A percentile compares a stretch with the other conserved stretches of the same genome.
Conservation (phyloP, 495 filamentous ascomycete species). For the Staphylotrichum longicolle region DNA sequence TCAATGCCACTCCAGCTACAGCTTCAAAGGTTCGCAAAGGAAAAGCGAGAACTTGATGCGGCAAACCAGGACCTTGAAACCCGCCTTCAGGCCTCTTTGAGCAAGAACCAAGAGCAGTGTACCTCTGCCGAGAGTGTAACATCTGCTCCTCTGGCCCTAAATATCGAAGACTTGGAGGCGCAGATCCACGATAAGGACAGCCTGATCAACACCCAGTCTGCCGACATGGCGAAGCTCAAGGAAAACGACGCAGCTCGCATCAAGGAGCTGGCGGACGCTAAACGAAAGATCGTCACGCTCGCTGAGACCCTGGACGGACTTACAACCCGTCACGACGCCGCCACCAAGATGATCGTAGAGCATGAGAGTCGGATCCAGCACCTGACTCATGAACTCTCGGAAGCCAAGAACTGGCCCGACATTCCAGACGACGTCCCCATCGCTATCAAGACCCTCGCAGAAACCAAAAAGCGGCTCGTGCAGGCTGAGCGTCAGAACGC, state of each 20-base stretch:
- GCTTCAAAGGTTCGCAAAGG: neutral
- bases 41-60: neutral
- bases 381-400: neutral
- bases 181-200: neutral
- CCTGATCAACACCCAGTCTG: conserved; percentile 2
- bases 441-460: neutral
- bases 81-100: neutral
- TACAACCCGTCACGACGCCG: neutral
- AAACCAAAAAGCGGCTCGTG: neutral
- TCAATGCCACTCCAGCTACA: neutral
- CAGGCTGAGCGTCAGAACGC: neutral
- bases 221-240: neutral
- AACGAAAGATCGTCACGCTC: neutral
- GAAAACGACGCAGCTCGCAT: neutral
- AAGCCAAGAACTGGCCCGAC: neutral
- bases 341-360: neutral
- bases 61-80: neutral
- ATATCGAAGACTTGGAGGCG: neutral
- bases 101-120: neutral
- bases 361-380: neutral
- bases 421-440: neutral
- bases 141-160: neutral
- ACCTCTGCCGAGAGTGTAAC: neutral
- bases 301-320: neutral
- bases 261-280: neutral